These are phyloP conservation scores for Bryum argenteum DNA, from an alignment of 225 moss, liverwort and hornwort genomes.

Conservation along the genomic window DNA sequence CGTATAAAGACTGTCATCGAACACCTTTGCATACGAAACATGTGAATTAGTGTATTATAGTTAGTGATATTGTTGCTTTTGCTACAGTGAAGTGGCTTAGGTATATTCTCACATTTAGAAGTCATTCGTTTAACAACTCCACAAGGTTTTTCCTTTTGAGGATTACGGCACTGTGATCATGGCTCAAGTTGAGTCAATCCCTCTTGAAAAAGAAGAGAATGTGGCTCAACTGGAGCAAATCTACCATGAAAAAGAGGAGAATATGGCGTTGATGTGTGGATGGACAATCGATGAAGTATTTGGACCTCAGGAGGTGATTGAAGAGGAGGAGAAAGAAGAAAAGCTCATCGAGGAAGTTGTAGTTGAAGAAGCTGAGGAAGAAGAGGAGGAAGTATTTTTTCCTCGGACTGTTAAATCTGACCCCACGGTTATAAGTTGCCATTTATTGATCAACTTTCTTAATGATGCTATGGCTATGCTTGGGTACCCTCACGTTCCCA, in stretches of 20 bases:
- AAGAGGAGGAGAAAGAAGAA: not conserved
- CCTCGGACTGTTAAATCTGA: not conserved
- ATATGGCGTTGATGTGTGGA: conserved; percentile 21
- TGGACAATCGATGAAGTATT: conserved; percentile 4
- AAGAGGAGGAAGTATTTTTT: not conserved
- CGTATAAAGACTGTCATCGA: no score
- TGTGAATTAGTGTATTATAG: no score
- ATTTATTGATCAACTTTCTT: conserved; percentile 38
- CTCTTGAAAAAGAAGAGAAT: conserved; percentile 13
- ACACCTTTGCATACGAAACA: no score
- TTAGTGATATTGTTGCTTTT: no score
- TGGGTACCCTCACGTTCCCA: conserved; percentile 12
- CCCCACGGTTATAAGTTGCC: conserved; percentile 10
- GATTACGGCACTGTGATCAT: not conserved
- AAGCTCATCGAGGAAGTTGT: not conserved
- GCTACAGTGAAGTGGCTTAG: no score
- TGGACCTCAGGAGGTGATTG: not conserved
- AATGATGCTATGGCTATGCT: conserved; percentile 34
- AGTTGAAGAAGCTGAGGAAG: not conserved
- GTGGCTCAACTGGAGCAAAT: no score
- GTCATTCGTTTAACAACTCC: no score
- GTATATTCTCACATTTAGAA: no score
- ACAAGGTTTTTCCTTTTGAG: not conserved
- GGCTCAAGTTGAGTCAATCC: conserved; percentile 5
- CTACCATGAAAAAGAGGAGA: not conserved